Conservation (phyloP, 2,329 filamentous ascomycete genomes). For the Cadophora sp. region DNA sequence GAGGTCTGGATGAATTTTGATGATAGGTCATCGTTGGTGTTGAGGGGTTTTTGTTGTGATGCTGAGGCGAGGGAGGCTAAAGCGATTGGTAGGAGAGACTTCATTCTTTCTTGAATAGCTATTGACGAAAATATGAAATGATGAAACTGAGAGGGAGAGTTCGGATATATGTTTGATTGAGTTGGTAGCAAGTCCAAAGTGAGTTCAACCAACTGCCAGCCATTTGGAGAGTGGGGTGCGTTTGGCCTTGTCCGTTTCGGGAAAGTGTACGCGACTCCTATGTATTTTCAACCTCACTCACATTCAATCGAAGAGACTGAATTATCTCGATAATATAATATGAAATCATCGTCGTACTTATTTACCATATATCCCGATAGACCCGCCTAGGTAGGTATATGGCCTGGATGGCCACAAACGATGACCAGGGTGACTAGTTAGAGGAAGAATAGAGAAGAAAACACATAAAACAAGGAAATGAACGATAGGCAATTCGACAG, state of each 20-base stretch:
- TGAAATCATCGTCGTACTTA: too few species aligned
- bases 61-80: constrained; percentile 11
- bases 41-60: constrained; percentile 16
- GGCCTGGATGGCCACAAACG: too few species aligned
- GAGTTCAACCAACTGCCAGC: background rate
- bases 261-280: background rate
- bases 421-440: too few species aligned
- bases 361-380: too few species aligned
- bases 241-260: background rate
- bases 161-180: background rate
- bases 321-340: too few species aligned
- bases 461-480: too few species aligned
- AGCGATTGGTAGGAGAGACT: background rate
- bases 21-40: background rate
- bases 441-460: too few species aligned
- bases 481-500: too few species aligned
- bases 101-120: background rate
- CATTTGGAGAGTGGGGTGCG: constrained; percentile 5
- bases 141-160: background rate
- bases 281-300: too few species aligned
- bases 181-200: background rate
- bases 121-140: background rate
- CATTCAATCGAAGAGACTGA: too few species aligned
- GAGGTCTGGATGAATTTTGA: constrained; percentile 35
- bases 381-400: too few species aligned